These are phyloP conservation scores for Penicillium cataractarum DNA, from an alignment of 495 filamentous ascomycete species.

Conservation along the genomic window DNA sequence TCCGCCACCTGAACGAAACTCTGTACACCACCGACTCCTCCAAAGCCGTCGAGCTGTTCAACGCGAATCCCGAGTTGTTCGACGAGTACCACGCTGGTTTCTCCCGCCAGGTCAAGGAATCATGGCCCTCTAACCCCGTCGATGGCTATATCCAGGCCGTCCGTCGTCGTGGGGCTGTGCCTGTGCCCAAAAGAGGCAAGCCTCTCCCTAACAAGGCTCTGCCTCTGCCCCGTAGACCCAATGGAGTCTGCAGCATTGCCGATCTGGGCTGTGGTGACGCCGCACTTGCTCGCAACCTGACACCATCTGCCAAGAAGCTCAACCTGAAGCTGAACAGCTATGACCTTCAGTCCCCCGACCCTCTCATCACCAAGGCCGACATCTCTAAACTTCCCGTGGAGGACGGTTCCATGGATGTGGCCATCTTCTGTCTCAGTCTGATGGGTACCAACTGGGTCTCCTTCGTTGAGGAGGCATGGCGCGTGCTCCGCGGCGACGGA, in stretches of 20 bases:
- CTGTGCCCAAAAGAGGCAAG: slow-evolving; percentile 40
- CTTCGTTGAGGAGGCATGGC: slow-evolving; percentile 93
- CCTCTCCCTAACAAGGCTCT: slow-evolving; percentile 35
- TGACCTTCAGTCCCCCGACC: slow-evolving; percentile 65
- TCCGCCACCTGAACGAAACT: slow-evolving; percentile 95
- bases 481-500: slow-evolving; percentile 74
- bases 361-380: slow-evolving; percentile 83
- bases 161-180: slow-evolving; percentile 55
- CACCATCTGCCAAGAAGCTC: slow-evolving; percentile 60
- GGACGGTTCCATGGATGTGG: slow-evolving; percentile 76
- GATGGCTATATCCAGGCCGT: slow-evolving; percentile 76
- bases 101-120: slow-evolving; percentile 82
- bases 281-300: slow-evolving; percentile 62
- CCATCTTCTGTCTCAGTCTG: slow-evolving; percentile 90
- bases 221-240: slow-evolving; percentile 53
- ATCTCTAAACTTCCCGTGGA: slow-evolving; percentile 78
- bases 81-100: slow-evolving; percentile 93
- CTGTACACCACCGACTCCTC: slow-evolving; percentile 89
- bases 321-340: slow-evolving; percentile 68
- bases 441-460: slow-evolving; percentile 99
- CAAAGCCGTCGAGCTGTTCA: slow-evolving; percentile 77
- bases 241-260: slow-evolving; percentile 72
- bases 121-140: slow-evolving; percentile 95
- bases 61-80: slow-evolving; percentile 83
- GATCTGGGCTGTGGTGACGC: slow-evolving; percentile 87